Conservation (phyloP, 83 land plant genomes). For the Picea abies region DNA sequence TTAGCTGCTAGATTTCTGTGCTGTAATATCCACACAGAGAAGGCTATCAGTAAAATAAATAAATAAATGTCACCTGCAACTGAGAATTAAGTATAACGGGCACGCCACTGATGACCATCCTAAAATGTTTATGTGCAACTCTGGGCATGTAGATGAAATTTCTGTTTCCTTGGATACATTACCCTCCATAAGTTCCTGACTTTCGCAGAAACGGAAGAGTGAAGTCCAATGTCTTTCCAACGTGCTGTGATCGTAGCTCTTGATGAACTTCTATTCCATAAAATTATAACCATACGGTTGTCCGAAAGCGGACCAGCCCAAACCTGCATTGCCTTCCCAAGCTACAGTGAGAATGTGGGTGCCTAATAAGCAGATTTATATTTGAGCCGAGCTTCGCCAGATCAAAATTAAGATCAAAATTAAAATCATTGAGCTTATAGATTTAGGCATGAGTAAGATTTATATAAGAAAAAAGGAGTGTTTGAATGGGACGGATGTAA, state of each 20-base stretch:
- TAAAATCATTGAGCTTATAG: background rate
- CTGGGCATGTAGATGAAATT: background rate
- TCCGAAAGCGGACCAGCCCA: conserved; percentile 84
- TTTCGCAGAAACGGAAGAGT: conserved; percentile 34
- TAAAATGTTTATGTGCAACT: background rate
- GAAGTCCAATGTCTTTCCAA: conserved; percentile 70
- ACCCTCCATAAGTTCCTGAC: conserved; percentile 87
- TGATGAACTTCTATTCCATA: conserved; percentile 50
- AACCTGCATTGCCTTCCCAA: conserved; percentile 32
- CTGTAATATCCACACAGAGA: background rate
- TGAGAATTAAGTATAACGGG: background rate
- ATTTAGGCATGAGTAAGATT: background rate
- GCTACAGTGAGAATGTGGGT: too few relatives aligned
- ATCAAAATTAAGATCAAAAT: background rate
- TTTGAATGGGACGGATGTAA: background rate
- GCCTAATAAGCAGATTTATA: too few relatives aligned
- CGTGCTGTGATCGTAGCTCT: conserved; percentile 43
- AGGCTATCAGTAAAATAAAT: background rate
- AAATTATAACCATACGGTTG: conserved; percentile 44
- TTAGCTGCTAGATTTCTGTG: background rate
- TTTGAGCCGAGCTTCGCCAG: too few relatives aligned
- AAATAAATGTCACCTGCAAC: background rate
- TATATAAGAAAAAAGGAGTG: background rate
- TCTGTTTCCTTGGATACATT: conserved; percentile 1
- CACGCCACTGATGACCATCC: too few relatives aligned